phyloP scores from a whole-genome alignment of 2,329 filamentous ascomycete genomes.

The Cercospora sp. region DNA sequence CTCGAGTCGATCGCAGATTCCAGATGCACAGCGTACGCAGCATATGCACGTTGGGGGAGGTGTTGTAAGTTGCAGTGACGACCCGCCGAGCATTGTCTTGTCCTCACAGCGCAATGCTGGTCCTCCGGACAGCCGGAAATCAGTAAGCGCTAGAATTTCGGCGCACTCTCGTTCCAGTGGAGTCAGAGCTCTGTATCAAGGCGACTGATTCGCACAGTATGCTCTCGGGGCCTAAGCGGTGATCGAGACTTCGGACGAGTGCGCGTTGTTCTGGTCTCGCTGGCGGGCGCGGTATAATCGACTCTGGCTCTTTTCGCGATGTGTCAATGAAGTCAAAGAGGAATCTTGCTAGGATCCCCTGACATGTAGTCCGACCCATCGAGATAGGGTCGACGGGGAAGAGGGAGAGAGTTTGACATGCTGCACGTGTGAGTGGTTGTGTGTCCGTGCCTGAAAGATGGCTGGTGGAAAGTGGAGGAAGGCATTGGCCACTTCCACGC shows the following conservation, averaged over 20 bases:
- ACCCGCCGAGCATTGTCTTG: not conserved
- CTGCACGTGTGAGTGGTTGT: not conserved
- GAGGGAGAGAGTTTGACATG: not conserved
- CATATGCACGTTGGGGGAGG: not conserved
- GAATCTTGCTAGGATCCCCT: not conserved
- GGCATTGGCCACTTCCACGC: not conserved
- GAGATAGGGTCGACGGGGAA: not conserved
- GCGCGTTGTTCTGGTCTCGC: not conserved
- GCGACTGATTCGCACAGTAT: not conserved
- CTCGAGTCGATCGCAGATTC: not conserved
- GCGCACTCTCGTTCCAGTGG: not conserved
- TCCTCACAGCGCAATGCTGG: not conserved
- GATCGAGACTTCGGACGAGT: not conserved
- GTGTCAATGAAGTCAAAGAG: not conserved
- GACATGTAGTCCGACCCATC: not conserved
- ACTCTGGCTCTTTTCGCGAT: not conserved
- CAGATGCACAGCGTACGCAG: not conserved
- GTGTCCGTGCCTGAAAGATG: not conserved
- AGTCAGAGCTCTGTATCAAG: not conserved
- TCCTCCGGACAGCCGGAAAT: not conserved
- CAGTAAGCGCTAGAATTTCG: not conserved
- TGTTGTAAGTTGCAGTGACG: not conserved
- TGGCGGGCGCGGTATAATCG: not conserved
- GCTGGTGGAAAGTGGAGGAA: conserved; percentile 1
- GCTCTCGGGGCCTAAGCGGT: not conserved